Base-by-base conservation (phyloP, 805 yeast species). In the Scheffersomyces stipitis region DNA sequence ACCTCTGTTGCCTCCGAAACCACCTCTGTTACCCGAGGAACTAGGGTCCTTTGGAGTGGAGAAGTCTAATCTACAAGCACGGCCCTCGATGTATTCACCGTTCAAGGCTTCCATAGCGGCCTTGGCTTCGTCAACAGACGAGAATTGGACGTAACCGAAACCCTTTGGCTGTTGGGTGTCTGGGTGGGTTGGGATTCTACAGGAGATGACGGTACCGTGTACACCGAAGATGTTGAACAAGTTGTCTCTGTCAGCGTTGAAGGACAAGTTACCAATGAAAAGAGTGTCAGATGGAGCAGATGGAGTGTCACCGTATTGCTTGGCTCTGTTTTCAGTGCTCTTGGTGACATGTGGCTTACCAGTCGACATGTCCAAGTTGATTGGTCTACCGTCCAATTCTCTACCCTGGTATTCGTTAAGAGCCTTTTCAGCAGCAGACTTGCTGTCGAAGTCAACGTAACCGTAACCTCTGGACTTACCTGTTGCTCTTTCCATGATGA, bases 101-200 rank as follows among this genome's bases (percentile, higher is more conserved):
- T 87, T 86, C 69, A 89, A 67, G 40, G 85, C 90, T 48, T 83
- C 88, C 46, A 86, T 70, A 38, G 98, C 98, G 44, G 81, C 78
- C 67, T 83, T 78, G 52, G 99, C 97, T 64, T 87, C 96, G 30
- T 90, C 98, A 48, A 86, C 73, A 41, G 83, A 75, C 31, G 85
- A 73, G 62, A 78, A 91, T 73, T 93, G 98, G 40, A 91, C 96
- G 69, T 93, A 93, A 51, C 98, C 99, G 72, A 93, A 93, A 52
- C 99, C 99, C 80, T 93, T 93, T 67, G 96, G 95, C 73, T 91
- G 96, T 66, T 89, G 95, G 49, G 98, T 90, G 67, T 91, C 98
- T 59, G 96, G 97, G 73, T 93, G 95, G 30, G 98, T 91, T 66
- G 99, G 99, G 51, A 93, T 74, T 75, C 99, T 84, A 53, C 89